Percentiles rank a stretch among this genome's conserved stretches.
These are phyloP conservation scores for Vitis hybrid DNA, from an alignment of 177 flowering plant species.

Conservation along the genomic window DNA sequence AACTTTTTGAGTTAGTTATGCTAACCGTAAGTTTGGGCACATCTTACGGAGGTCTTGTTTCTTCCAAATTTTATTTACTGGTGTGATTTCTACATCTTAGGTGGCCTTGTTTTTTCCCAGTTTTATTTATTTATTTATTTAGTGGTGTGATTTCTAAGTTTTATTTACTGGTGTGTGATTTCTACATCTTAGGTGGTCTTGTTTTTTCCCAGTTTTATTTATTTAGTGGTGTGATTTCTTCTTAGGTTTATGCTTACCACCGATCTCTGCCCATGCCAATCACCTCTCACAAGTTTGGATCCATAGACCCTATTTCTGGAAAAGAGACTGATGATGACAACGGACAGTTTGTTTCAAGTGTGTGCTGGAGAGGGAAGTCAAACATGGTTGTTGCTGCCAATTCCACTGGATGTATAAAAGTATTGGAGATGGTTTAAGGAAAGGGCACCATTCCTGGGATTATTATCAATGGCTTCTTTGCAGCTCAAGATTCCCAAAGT, in stretches of 20 bases:
- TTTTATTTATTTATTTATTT: slow-evolving; percentile 30
- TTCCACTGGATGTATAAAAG: slow-evolving; percentile 86
- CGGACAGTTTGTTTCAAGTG: slow-evolving; percentile 93
- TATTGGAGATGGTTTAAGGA: slow-evolving; percentile 68
- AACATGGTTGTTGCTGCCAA: slow-evolving; percentile 85
- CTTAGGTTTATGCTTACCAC: slow-evolving; percentile 84
- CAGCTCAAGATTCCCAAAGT: not conserved
- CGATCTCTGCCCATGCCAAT: slow-evolving; percentile 95
- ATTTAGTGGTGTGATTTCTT: not conserved
- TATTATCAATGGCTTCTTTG: not conserved
- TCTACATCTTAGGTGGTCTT: no score
- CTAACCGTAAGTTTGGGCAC: no score
- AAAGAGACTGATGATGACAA: slow-evolving; percentile 78
- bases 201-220: no score
- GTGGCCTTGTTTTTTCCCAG: slow-evolving; percentile 37
- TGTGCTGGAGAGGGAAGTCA: slow-evolving; percentile 88
- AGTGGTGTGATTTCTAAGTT: no score
- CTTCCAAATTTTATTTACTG: no score
- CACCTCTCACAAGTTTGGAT: slow-evolving; percentile 87
- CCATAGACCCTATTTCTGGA: slow-evolving; percentile 84
- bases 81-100: not conserved
- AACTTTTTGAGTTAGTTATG: not conserved
- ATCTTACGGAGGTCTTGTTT: no score
- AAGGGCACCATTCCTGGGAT: not conserved
- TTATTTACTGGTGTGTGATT: no score